These are phyloP conservation scores for Schwanniomyces sp. DNA, from an alignment of 805 yeast species.

Conservation along the genomic window DNA sequence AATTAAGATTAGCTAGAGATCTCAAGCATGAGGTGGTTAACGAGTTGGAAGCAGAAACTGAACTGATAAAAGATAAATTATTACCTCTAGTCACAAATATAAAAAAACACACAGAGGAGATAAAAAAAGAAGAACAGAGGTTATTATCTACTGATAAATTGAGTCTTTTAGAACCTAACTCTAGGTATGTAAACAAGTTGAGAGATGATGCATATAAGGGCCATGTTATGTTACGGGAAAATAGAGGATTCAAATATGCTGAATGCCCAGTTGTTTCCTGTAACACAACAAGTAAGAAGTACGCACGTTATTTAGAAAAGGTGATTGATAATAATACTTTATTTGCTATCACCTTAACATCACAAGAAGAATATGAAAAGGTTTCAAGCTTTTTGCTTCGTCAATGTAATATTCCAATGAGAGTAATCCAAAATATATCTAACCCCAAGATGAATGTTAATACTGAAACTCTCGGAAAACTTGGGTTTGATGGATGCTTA, in stretches of 20 bases:
- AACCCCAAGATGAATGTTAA: slow-evolving; percentile 17
- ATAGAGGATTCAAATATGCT: slow-evolving; percentile 45
- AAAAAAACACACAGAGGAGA: slow-evolving; percentile 11
- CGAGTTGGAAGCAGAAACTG: slow-evolving; percentile 18
- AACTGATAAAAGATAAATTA: slow-evolving; percentile 16
- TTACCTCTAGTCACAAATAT: slow-evolving; percentile 11
- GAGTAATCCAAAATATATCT: slow-evolving; percentile 39
- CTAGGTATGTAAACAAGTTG: slow-evolving; percentile 31
- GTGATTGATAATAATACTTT: slow-evolving; percentile 54
- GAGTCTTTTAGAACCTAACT: slow-evolving; percentile 37
- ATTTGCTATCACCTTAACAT: slow-evolving; percentile 62
- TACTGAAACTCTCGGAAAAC: slow-evolving; percentile 29
- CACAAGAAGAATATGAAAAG: slow-evolving; percentile 47
- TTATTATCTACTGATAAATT: slow-evolving; percentile 53
- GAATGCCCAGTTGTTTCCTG: slow-evolving; percentile 79
- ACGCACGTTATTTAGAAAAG: slow-evolving; percentile 58
- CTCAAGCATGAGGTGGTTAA: slow-evolving; percentile 14
- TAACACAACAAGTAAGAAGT: slow-evolving; percentile 46
- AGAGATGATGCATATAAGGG: slow-evolving; percentile 40
- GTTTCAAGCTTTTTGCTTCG: slow-evolving; percentile 39
- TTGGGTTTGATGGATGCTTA: slow-evolving; percentile 82
- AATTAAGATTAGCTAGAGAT: slow-evolving; percentile 20
- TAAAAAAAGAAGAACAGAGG: slow-evolving; percentile 11
- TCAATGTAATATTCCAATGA: slow-evolving; percentile 52
- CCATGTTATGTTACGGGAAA: slow-evolving; percentile 40